These are phyloP conservation scores for Penicillium ochrochloron DNA, from an alignment of 495 filamentous ascomycete species.

Conservation along the genomic window DNA sequence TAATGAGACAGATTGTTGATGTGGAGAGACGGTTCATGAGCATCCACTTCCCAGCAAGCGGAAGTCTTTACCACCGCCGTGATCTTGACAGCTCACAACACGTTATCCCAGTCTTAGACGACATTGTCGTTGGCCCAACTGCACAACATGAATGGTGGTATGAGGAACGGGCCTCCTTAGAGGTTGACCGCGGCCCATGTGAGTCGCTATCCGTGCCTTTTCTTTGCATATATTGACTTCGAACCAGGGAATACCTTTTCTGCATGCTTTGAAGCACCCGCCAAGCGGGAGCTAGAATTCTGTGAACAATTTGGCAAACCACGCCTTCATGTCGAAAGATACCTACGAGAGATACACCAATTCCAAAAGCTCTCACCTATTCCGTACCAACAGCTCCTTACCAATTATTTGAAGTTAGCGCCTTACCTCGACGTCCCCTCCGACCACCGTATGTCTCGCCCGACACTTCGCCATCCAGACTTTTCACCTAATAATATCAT, in stretches of 20 bases:
- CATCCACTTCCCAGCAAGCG: slow-evolving; percentile 36
- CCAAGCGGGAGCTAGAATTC: slow-evolving; percentile 32
- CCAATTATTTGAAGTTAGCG: slow-evolving; percentile 28
- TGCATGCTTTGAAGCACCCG: slow-evolving; percentile 33
- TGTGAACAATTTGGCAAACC: slow-evolving; percentile 30
- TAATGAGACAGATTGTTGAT: slow-evolving; percentile 40
- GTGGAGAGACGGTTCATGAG: slow-evolving; percentile 38
- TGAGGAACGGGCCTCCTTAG: slow-evolving; percentile 25
- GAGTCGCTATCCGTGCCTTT: slow-evolving; percentile 7
- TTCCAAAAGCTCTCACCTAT: slow-evolving; percentile 21
- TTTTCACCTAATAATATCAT: slow-evolving; percentile 38
- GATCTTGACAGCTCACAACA: slow-evolving; percentile 28
- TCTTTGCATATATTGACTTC: slow-evolving; percentile 7
- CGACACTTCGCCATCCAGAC: slow-evolving; percentile 30
- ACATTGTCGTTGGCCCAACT: slow-evolving; percentile 28
- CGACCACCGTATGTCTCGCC: slow-evolving; percentile 28
- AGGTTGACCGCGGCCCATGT: slow-evolving; percentile 43
- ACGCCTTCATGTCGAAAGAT: slow-evolving; percentile 32
- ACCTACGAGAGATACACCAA: slow-evolving; percentile 29
- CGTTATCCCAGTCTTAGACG: slow-evolving; percentile 19
- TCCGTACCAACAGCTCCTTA: slow-evolving; percentile 25
- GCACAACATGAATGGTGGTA: slow-evolving; percentile 39
- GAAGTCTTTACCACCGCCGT: slow-evolving; percentile 40
- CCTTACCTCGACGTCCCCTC: slow-evolving; percentile 27
- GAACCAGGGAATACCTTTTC: slow-evolving; percentile 27